Conservation (phyloP, 495 filamentous ascomycete species). For the Aspergillus sparsus region DNA sequence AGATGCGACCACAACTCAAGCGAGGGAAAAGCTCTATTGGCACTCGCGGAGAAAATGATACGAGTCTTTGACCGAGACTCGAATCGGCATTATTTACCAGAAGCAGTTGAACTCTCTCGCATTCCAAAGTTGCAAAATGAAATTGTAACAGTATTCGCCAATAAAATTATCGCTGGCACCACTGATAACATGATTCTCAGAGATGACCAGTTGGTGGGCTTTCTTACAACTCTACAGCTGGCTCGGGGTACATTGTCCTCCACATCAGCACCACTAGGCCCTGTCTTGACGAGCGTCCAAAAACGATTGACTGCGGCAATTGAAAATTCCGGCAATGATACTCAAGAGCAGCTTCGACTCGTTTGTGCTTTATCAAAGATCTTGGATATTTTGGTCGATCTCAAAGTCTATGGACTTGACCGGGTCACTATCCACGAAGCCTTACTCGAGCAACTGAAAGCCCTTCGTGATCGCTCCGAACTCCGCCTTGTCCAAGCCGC, state of each 20-base stretch:
- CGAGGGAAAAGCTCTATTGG: neutral
- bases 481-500: conserved; percentile 21
- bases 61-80: neutral
- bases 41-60: neutral
- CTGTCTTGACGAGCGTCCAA: neutral
- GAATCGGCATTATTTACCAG: neutral
- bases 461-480: conserved; percentile 3
- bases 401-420: neutral
- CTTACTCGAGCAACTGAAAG: neutral
- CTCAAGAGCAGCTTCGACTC: neutral
- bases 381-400: conserved; percentile 6
- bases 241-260: neutral
- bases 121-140: neutral
- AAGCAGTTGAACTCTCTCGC: neutral
- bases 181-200: neutral
- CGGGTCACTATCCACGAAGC: neutral
- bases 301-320: neutral
- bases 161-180: neutral
- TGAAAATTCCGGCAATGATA: neutral
- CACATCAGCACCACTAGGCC: neutral
- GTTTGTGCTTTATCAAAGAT: neutral
- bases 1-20: neutral
- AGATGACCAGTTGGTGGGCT: neutral
- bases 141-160: neutral
- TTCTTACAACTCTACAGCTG: neutral